Conservation (phyloP, 768 basidiomycete species). For the Psilocybe sp. region DNA sequence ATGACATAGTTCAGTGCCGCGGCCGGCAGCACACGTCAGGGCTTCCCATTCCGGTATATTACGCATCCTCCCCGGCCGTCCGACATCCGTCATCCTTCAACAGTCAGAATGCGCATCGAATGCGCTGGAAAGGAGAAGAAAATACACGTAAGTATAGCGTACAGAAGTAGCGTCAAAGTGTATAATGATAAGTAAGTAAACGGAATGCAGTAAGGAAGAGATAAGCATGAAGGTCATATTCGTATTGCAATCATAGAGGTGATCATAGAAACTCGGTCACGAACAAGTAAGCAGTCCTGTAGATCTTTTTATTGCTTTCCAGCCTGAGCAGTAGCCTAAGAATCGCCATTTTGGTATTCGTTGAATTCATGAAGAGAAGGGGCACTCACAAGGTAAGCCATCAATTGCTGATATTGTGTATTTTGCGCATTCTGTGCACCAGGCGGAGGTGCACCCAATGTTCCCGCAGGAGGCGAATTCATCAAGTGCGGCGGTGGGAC, state of each 20-base stretch:
- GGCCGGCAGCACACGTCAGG: not conserved
- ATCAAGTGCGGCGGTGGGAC: conserved; percentile 35
- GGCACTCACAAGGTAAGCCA: conserved; percentile 63
- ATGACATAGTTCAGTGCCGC: not conserved
- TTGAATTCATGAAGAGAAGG: not conserved
- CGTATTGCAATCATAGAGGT: too few relatives aligned
- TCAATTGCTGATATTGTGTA: conserved; percentile 60
- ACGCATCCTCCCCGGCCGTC: conserved; percentile 4
- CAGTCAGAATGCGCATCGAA: not conserved
- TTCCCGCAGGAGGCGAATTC: conserved; percentile 38
- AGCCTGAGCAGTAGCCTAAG: conserved; percentile 27
- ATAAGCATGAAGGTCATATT: not conserved
- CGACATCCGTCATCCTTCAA: conserved; percentile 16
- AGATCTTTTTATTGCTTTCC: conserved; percentile 17
- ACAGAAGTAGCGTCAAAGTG: conserved; percentile 11
- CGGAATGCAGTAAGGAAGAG: conserved; percentile 1
- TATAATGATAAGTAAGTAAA: conserved; percentile 23
- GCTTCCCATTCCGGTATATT: too few relatives aligned
- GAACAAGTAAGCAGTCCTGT: not conserved
- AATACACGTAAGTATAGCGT: conserved; percentile 10
- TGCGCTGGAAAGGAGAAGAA: conserved; percentile 6
- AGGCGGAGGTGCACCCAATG: conserved; percentile 34
- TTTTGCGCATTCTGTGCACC: conserved; percentile 23
- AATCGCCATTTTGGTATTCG: conserved; percentile 23
- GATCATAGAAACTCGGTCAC: not conserved